Conservation (phyloP, 176 grass and related monocot genomes). For the Triticum monococcum region DNA sequence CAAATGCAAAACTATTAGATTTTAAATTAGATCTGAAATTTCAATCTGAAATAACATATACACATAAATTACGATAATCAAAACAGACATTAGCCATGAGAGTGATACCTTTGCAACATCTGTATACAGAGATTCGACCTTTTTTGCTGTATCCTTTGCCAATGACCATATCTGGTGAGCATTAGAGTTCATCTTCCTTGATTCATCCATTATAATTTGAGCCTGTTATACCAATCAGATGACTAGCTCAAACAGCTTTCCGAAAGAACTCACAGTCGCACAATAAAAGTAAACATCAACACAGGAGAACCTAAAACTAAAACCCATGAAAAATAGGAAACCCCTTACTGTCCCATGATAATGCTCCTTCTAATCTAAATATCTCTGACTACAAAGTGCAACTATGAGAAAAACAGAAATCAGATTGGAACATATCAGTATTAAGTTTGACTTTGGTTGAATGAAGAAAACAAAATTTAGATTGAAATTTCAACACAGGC, state of each 20-base stretch:
- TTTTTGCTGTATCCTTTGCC: slow-evolving; percentile 40
- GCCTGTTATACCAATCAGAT: slow-evolving; percentile 26
- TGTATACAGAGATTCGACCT: slow-evolving; percentile 34
- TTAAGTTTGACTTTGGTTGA: background rate
- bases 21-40: background rate
- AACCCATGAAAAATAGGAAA: background rate
- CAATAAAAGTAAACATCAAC: background rate
- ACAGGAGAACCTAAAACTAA: background rate
- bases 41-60: slow-evolving; percentile 1
- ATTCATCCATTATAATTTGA: slow-evolving; percentile 33
- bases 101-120: slow-evolving; percentile 36
- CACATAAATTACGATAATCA: background rate
- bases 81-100: background rate
- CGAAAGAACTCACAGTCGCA: background rate
- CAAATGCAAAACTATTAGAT: background rate
- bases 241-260: background rate
- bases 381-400: background rate
- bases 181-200: slow-evolving; percentile 18
- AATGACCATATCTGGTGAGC: slow-evolving; percentile 31
- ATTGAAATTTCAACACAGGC: background rate
- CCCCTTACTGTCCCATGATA: background rate
- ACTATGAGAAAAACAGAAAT: background rate
- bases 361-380: background rate
- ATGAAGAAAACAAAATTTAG: background rate
- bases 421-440: background rate